phyloP scores from a whole-genome alignment of 2,329 filamentous ascomycete species.

The Gliomastix tumulicola region DNA sequence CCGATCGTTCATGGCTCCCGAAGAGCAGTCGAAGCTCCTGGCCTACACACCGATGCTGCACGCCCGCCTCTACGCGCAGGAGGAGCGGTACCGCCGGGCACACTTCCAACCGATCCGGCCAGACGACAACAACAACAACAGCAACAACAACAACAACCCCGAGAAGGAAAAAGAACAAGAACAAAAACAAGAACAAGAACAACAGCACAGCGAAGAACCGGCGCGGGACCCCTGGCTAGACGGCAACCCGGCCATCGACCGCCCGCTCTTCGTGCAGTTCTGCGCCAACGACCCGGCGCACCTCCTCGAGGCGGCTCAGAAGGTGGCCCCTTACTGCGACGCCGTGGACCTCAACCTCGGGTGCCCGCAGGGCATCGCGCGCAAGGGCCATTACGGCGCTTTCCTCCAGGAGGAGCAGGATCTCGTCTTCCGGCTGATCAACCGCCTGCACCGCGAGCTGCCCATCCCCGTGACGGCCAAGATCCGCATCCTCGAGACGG shows the following conservation, averaged over 20 bases:
- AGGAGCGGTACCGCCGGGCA: slow-evolving; percentile 65
- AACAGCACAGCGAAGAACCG: too few species aligned
- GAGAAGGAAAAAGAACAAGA: background rate
- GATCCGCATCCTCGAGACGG: slow-evolving; percentile 82
- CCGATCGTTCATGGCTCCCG: slow-evolving; percentile 76
- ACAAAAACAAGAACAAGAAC: slow-evolving; percentile 10
- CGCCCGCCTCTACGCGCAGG: slow-evolving; percentile 78
- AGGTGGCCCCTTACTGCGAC: slow-evolving; percentile 82
- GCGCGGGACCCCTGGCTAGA: slow-evolving; percentile 57
- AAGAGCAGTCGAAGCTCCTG: slow-evolving; percentile 59
- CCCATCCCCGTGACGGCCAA: slow-evolving; percentile 88
- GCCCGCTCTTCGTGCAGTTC: slow-evolving; percentile 93
- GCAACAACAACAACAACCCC: slow-evolving; percentile 5
- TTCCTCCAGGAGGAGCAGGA: slow-evolving; percentile 92
- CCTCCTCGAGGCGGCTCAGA: slow-evolving; percentile 69
- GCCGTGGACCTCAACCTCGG: slow-evolving; percentile 93
- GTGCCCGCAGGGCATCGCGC: slow-evolving; percentile 92
- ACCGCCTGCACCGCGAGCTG: slow-evolving; percentile 71
- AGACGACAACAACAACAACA: slow-evolving; percentile 10
- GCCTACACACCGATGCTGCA: slow-evolving; percentile 97
- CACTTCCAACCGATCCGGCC: slow-evolving; percentile 67
- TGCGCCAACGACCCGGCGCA: slow-evolving; percentile 84
- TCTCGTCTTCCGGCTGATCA: slow-evolving; percentile 75
- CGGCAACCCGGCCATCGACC: slow-evolving; percentile 76
- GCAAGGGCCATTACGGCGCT: slow-evolving; percentile 83